These are phyloP conservation scores for Nigrograna mackinnonii DNA, from an alignment of 2,329 filamentous ascomycete genomes.

Conservation along the genomic window DNA sequence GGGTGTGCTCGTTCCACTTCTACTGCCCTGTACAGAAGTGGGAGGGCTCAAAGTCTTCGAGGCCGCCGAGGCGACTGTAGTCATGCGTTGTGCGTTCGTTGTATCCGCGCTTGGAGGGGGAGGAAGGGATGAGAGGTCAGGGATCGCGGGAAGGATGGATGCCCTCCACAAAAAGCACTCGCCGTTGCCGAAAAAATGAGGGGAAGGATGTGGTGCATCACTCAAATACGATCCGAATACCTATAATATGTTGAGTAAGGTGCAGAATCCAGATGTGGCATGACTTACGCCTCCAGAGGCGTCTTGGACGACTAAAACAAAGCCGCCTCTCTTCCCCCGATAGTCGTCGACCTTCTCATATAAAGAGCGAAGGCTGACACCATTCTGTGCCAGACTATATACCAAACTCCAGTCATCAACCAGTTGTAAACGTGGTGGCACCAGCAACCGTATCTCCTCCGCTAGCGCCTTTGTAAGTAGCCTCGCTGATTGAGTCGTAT, in stretches of 20 bases:
- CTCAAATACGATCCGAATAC: constrained; percentile 94
- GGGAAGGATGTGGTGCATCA: constrained; percentile 77
- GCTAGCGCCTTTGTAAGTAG: constrained; percentile 76
- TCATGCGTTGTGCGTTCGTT: constrained; percentile 63
- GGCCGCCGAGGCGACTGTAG: constrained; percentile 52
- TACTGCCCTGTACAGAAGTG: constrained; percentile 31
- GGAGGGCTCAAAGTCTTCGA: constrained; percentile 30
- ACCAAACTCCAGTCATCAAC: constrained; percentile 83
- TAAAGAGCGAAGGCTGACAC: constrained; percentile 81
- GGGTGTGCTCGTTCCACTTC: constrained; percentile 59
- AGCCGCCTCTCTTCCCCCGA: constrained; percentile 73
- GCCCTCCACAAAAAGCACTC: constrained; percentile 94
- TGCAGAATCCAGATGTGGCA: too few relatives aligned
- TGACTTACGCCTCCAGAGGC: constrained; percentile 69
- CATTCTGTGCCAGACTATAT: constrained; percentile 91
- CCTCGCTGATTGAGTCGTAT: constrained; percentile 62
- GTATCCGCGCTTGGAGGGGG: constrained; percentile 72
- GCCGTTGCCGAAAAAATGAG: constrained; percentile 92
- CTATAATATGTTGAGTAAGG: constrained; percentile 16
- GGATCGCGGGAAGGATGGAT: constrained; percentile 62
- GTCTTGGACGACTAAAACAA: constrained; percentile 86
- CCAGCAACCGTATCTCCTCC: constrained; percentile 88
- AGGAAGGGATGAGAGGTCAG: constrained; percentile 59
- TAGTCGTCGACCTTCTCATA: constrained; percentile 78
- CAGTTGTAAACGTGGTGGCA: constrained; percentile 85